A percentile compares a stretch with the other conserved stretches of the same genome.
Conservation (phyloP, 306 rosid species). For the Dryas alaskensis region DNA sequence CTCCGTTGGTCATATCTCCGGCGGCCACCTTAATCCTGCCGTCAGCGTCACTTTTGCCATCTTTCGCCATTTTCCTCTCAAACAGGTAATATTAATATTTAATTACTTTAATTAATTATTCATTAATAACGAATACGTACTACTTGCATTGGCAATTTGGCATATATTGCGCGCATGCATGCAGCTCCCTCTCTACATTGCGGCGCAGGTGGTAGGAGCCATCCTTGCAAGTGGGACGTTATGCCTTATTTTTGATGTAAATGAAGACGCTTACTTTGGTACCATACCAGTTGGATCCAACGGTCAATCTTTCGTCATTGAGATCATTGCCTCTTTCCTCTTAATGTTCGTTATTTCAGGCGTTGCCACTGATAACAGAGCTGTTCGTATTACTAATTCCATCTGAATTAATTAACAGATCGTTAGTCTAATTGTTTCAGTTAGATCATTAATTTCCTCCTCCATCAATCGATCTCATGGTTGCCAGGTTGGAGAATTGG, state of each 20-base stretch:
- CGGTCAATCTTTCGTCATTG: slow-evolving; percentile 45
- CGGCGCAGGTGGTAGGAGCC: slow-evolving; percentile 51
- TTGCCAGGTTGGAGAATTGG: slow-evolving; percentile 60
- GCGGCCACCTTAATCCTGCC: slow-evolving; percentile 63
- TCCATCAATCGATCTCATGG: too few relatives aligned
- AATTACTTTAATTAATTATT: neutral
- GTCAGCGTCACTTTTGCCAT: slow-evolving; percentile 55
- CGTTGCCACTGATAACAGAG: slow-evolving; percentile 69
- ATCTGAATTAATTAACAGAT: too few relatives aligned
- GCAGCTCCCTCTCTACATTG: slow-evolving; percentile 56
- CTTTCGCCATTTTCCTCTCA: slow-evolving; percentile 43
- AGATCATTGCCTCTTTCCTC: slow-evolving; percentile 51
- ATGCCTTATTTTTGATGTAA: slow-evolving; percentile 34
- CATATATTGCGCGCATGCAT: slow-evolving; percentile 15
- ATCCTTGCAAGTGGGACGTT: slow-evolving; percentile 62
- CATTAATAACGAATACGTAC: too few relatives aligned
- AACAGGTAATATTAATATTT: slow-evolving; percentile 23
- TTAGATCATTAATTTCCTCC: too few relatives aligned
- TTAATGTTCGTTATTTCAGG: slow-evolving; percentile 75
- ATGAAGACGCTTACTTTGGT: slow-evolving; percentile 40
- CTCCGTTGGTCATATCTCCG: slow-evolving; percentile 62
- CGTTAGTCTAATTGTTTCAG: too few relatives aligned
- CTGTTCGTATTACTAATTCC: slow-evolving; percentile 31
- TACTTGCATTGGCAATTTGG: neutral
- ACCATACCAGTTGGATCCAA: slow-evolving; percentile 49